phyloP scores from a whole-genome alignment of 2,329 filamentous ascomycete genomes.

The Escovopsis sp. region DNA sequence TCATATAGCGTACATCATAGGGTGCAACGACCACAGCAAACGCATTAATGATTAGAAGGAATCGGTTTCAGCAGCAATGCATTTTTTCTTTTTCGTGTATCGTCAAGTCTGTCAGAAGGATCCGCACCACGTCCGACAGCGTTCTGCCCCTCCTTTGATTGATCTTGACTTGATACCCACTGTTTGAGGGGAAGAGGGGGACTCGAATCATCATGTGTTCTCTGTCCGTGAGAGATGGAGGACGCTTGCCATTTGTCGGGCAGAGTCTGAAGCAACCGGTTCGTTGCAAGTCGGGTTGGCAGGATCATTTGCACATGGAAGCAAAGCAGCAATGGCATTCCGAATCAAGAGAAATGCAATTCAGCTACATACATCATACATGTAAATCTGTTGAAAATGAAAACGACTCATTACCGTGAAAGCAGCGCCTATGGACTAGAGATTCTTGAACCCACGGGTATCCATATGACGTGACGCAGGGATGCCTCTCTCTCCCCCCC shows the following conservation, averaged over 20 bases:
- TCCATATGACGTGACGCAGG: conserved; percentile 1
- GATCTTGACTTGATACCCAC: background rate
- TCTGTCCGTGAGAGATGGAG: no score
- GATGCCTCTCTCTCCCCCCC: background rate
- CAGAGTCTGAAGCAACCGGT: no score
- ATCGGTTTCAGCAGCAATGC: background rate
- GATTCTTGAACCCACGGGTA: conserved; percentile 3
- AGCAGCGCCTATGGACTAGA: background rate
- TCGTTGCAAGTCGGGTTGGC: no score
- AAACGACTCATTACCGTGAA: background rate
- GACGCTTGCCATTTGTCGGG: no score
- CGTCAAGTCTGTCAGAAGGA: background rate
- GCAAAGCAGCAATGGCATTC: background rate
- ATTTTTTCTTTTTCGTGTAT: background rate
- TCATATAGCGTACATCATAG: no score
- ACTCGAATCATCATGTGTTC: no score
- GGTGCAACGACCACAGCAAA: background rate
- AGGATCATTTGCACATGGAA: no score
- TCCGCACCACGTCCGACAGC: no score
- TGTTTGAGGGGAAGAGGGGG: background rate
- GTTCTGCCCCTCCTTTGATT: no score
- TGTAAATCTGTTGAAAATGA: background rate
- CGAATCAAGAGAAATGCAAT: background rate
- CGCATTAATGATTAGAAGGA: background rate
- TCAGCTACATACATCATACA: background rate